Evolutionary conservation across 1,139 yeast genomes (phyloP), one percentile per base, ranked within the genome.

Genomic region (Protomyces macrosporus): DNA sequence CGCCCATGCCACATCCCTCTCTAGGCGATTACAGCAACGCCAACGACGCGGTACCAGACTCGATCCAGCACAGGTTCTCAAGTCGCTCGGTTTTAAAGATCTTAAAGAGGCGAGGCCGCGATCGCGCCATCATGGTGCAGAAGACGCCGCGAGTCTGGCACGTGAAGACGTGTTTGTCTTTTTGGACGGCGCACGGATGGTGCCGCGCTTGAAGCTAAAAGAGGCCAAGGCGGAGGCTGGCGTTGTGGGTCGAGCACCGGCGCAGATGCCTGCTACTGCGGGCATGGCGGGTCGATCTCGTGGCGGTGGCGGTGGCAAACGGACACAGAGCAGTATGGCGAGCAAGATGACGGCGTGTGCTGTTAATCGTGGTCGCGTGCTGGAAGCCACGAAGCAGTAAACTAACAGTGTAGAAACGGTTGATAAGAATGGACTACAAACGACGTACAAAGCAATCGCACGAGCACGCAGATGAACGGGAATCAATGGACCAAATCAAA

Each of bases 41-140:
- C 62, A 58, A 42, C 42, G 54, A 40, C 51, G 62, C 16, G 62
- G 62, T 3, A 16, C 53, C 9, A n/a, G 33, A 9, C 33, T 58
- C 32, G 35, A 58, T n/a, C 56, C 56, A 0, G 40, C 35, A 6
- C 50, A 36, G 35, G n/a, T 42, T 1, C 9, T 42, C 30, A 42
- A 12, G 4, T 23, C 48, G 7, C 48, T 42, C 16, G 48, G 48
- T 16, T 14, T 42, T 16, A 16, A 42, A 5, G 7, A 9, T 30
- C 32, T 42, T 10, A 16, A 23, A 9, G 48, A 42, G 9, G 48
- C 48, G 3, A 23, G 48, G 30, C 48, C 48, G 23, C 16, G 48
- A 4, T 42, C 48, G 23, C 48, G 48, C 12, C 48, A 16, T 9
- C 48, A 16, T 9, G 48, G 32, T 2, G 30, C n/a, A 14, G 48